Base-by-base conservation (phyloP, 345 rosid species). In the Sisymbrium irio region DNA sequence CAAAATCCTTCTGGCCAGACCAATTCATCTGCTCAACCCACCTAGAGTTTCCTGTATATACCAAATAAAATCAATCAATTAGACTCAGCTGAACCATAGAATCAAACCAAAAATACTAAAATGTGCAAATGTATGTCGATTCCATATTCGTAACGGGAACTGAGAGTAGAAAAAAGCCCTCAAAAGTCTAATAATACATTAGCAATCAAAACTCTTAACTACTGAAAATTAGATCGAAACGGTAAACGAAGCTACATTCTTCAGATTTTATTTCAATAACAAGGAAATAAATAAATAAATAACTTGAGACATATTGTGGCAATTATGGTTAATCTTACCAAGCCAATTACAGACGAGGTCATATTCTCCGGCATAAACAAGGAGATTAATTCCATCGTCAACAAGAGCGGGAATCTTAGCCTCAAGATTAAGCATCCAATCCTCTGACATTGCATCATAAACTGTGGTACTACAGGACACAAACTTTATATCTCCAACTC, bases 331-430 rank as follows among this genome's bases (percentile, higher is more conserved):
- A 67, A 15, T 50, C 81, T 77, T 64, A 89, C 98, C 97, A n/a
- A 92, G 85, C 96, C 97, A 92, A 78, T 95, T 95, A 81, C 99
- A 95, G 25, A 86, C 69, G n/a, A n/a, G n/a, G n/a, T n/a, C n/a
- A n/a, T n/a, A n/a, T n/a, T n/a, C n/a, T n/a, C n/a, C n/a, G n/a
- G 91, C 98, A 47, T 91, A 91, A 40, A 88, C 53, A 19, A 91
- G 96, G 62, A 81, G 79, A 50, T 51, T 80, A 74, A 88, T 81
- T 50, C 97, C 96, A 57, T 83, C 91, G 33, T 91, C 87, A 3
- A 94, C 87, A 25, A 89, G 86, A 5, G 69, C 59, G 3, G 98
- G 97, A 47, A 94, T 88, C 15, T 85, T 90, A 1, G 56, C 85
- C 69, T 80, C 96, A 5, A 85, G 85, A 73, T 94, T 87, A 66